phyloP scores from a whole-genome alignment of 1,139 yeast species.

The Chernovozyma aurita region DNA sequence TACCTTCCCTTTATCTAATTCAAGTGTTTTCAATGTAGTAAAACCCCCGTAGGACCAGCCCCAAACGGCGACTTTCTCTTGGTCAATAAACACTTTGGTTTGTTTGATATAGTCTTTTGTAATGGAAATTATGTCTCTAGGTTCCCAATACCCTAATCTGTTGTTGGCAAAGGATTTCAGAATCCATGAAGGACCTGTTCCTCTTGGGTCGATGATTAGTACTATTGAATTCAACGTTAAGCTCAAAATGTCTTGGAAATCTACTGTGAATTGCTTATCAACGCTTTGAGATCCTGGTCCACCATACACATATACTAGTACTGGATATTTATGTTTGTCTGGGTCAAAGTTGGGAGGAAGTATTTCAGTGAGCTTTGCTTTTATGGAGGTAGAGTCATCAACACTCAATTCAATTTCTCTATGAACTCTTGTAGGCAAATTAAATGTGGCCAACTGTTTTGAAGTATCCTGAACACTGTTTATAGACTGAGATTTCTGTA shows the following conservation, averaged over 20 bases:
- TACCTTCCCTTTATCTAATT: constrained; percentile 54
- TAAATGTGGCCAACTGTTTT: constrained; percentile 24
- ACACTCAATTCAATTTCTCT: constrained; percentile 44
- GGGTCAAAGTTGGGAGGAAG: constrained; percentile 68
- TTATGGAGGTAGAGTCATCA: constrained; percentile 35
- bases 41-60: constrained; percentile 88
- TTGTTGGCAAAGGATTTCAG: constrained; percentile 64
- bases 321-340: constrained; percentile 46
- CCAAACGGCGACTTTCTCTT: constrained; percentile 74
- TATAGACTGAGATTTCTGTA: constrained; percentile 25
- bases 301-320: constrained; percentile 82
- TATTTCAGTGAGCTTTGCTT: constrained; percentile 69
- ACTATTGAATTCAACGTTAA: constrained; percentile 71
- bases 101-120: constrained; percentile 56
- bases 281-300: constrained; percentile 91
- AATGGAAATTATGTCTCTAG: constrained; percentile 70
- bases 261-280: constrained; percentile 47
- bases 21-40: constrained; percentile 69
- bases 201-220: constrained; percentile 86
- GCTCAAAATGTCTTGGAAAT: constrained; percentile 67
- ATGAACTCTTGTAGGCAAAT: constrained; percentile 54
- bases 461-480: constrained; percentile 26
- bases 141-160: constrained; percentile 82
- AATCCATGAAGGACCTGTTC: constrained; percentile 87
- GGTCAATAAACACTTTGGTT: constrained; percentile 52